Base-by-base conservation (phyloP, 306 rosid genomes). In the Sindora glabra region DNA sequence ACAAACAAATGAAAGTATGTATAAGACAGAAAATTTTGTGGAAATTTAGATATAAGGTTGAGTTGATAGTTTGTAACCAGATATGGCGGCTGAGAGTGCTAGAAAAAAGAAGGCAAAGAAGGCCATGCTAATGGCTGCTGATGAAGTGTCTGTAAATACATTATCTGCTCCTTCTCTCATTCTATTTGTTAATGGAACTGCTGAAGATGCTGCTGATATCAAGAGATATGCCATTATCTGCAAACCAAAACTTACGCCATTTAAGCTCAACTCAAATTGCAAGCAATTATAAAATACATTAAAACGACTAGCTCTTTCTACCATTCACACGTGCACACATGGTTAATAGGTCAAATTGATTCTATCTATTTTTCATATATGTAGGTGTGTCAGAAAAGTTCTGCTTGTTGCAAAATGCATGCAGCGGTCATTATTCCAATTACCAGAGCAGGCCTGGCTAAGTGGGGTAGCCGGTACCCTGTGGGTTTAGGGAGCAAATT, bases 151-250 rank as follows among this genome's bases (percentile, higher is more conserved):
- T 8, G 87, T 74, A 19, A 92, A 88, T 51, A 74, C 63, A 68
- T 85, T 83, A 68, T 89, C 94, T 16, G 71, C 68, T 3, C 74
- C 69, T 77, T 70, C 85, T 48, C 97, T 75, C 79, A 89, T 70
- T n/a, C 74, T 71, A 23, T 89, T 75, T 62, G 89, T 94, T 41
- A 79, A 0, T 2, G 98, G 94, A 59, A 74, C 49, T 0, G 90
- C 94, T 0, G 95, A 39, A 17, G 98, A 92, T 3, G 89, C 79
- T 4, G 96, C 60, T 38, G 98, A 92, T 45, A 92, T 72, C 79
- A 86, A 45, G 16, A 92, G 70, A 68, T 86, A 88, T 3, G 98
- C 89, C 73, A 76, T 73, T 14, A 88, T 69, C 98, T 92, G 82
- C 68, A 70, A 51, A 17, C 13, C 62, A 59, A 59, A 23, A 53